These are phyloP conservation scores for Pseudozyma thailandica DNA, from an alignment of 1,284 basidiomycete genomes.

Conservation along the genomic window DNA sequence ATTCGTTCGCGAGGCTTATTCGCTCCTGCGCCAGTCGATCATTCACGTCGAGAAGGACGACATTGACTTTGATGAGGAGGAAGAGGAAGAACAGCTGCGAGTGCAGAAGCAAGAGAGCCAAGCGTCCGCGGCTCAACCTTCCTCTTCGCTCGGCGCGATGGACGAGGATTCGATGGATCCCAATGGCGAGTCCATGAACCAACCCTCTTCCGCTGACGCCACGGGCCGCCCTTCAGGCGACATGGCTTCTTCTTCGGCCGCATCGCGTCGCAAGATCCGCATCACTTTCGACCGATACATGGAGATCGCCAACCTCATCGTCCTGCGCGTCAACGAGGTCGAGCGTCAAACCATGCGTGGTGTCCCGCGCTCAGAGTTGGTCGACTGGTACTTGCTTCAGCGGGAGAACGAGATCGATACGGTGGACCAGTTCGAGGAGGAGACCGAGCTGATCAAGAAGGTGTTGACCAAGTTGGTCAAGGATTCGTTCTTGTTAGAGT, in stretches of 20 bases:
- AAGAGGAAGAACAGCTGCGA: slow-evolving; percentile 71
- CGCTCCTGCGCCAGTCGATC: slow-evolving; percentile 92
- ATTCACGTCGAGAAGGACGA: slow-evolving; percentile 99
- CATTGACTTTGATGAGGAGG: slow-evolving; percentile 95
- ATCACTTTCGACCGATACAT: slow-evolving; percentile 97
- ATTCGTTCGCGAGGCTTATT: slow-evolving; percentile 95
- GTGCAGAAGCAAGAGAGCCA: slow-evolving; percentile 2
- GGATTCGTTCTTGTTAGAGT: slow-evolving; percentile 70
- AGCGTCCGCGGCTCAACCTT: slow-evolving; percentile 18
- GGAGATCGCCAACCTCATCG: slow-evolving; percentile 85
- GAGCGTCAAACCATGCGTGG: slow-evolving; percentile 83
- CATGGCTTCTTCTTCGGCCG: slow-evolving; percentile 21
- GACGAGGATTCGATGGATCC: slow-evolving; percentile 72
- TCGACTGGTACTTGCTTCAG: slow-evolving; percentile 95
- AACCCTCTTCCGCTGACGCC: slow-evolving; percentile 64
- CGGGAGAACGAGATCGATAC: slow-evolving; percentile 82
- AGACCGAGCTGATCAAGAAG: slow-evolving; percentile 89
- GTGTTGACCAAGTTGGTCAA: slow-evolving; percentile 89
- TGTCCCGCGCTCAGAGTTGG: slow-evolving; percentile 79
- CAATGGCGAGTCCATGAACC: slow-evolving; percentile 72
- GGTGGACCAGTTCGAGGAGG: slow-evolving; percentile 89
- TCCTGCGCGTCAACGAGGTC: slow-evolving; percentile 81
- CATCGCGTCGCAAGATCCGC: slow-evolving; percentile 74
- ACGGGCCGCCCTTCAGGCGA: slow-evolving; percentile 6
- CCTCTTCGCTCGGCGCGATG: slow-evolving; percentile 44